Percentiles rank a stretch among this genome's conserved stretches.
Conservation (phyloP, 495 filamentous ascomycete species). For the Endocarpon pusillum region DNA sequence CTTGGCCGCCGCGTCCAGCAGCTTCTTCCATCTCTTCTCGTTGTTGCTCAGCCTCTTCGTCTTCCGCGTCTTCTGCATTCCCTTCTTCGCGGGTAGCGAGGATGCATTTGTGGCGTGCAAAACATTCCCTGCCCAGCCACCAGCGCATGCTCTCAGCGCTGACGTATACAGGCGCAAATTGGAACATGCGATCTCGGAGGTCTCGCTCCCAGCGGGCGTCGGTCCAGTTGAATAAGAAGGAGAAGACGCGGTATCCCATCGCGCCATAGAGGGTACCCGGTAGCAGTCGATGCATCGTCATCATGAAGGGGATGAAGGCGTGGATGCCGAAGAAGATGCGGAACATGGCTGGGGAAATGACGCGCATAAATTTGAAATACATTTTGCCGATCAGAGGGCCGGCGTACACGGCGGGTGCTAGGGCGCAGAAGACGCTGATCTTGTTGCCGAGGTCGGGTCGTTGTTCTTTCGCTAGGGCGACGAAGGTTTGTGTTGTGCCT, state of each 20-base stretch:
- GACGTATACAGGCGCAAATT: slow-evolving; percentile 82
- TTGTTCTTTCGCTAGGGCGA: slow-evolving; percentile 83
- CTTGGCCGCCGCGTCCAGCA: no score
- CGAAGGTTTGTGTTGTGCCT: slow-evolving; percentile 78
- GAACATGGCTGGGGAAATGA: slow-evolving; percentile 61
- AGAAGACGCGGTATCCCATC: slow-evolving; percentile 79
- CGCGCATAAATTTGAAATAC: slow-evolving; percentile 85
- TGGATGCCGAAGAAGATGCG: slow-evolving; percentile 80
- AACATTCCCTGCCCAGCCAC: slow-evolving; percentile 88
- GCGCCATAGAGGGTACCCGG: slow-evolving; percentile 57
- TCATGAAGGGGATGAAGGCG: slow-evolving; percentile 91
- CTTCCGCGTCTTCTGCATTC: slow-evolving; percentile 44
- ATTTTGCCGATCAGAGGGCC: slow-evolving; percentile 72
- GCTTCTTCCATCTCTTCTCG: background rate
- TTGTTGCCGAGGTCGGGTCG: slow-evolving; percentile 71
- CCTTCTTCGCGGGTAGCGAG: slow-evolving; percentile 58
- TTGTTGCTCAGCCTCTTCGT: slow-evolving; percentile 10
- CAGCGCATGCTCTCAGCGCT: slow-evolving; percentile 83
- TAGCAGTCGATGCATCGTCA: slow-evolving; percentile 55
- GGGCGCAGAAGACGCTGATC: slow-evolving; percentile 81
- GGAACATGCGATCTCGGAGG: slow-evolving; percentile 69
- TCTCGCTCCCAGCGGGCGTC: slow-evolving; percentile 74
- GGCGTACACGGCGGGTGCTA: slow-evolving; percentile 84
- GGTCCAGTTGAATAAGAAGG: slow-evolving; percentile 79
- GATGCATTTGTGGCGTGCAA: slow-evolving; percentile 84